Base-by-base conservation (phyloP, 805 yeast species). In the Candida insectorum region DNA sequence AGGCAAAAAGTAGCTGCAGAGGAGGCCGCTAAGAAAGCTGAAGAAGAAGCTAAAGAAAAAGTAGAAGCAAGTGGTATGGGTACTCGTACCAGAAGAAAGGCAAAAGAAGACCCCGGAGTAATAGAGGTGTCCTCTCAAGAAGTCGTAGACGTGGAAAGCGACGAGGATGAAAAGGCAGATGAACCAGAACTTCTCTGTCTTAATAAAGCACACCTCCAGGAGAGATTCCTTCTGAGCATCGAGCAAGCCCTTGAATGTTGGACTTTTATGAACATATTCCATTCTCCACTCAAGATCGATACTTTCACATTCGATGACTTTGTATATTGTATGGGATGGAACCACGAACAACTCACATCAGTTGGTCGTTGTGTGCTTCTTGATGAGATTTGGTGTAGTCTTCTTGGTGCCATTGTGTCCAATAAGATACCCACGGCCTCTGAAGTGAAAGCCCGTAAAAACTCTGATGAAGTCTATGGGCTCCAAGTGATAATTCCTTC, bases 291-390 rank as follows among this genome's bases (percentile, higher is more conserved):
- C 20, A 51, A 71, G 4, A 58, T 87, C n/a, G 87, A 81, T 47
- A 73, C 82, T 0, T 80, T 85, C 47, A 80, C 91, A 0, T 85
- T 83, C 60, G 96, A 86, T 58, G 94, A 82, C 44, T 84, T 75
- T 48, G 51, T 81, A 6, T 74, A 75, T 34, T 79, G 77, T 8
- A 52, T 81, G 59, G 60, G 63, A 24, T 64, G 79, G 73, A 61
- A 62, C 18, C 43, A 34, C 25, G 53, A 55, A 6, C 71, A 67
- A 40, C 56, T 48, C 32, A 63, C 65, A 23, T 56, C 60, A 2
- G 56, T 58, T 4, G 66, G 69, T 2, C 56, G 75, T 24, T 76
- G 84, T 45, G 65, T 60, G 8, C 51, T 82, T 22, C 50, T 85
- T 20, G 74, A 77, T 44, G 91, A 81, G 54, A 69, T 85, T 5